Evolutionary conservation across 257 asterid genomes (phyloP).

Genomic region (Ocimum tenuiflorum): DNA sequence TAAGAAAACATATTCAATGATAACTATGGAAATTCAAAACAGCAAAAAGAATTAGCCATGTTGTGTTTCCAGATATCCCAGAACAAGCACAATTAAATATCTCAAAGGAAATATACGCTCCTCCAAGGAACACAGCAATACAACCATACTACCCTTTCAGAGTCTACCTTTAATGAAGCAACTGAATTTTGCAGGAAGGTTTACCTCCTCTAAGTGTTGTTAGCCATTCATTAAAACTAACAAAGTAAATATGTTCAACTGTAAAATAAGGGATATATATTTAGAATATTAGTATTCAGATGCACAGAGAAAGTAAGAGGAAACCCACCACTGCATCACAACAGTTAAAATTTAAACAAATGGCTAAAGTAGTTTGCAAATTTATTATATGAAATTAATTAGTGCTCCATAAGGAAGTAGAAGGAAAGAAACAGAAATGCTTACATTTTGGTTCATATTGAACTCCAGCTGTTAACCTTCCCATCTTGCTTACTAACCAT

Average conservation of each 20-base stretch:
- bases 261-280: background rate
- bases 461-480: constrained; percentile 85
- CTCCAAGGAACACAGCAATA: background rate
- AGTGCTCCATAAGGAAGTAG: background rate
- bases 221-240: background rate
- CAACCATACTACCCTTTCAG: background rate
- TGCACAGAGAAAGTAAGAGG: background rate
- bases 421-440: constrained; percentile 22
- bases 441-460: constrained; percentile 82
- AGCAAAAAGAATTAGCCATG: background rate
- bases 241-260: background rate
- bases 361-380: background rate
- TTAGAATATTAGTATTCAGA: background rate
- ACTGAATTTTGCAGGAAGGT: background rate
- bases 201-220: background rate
- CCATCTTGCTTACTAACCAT: constrained; percentile 89
- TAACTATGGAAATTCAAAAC: background rate
- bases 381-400: background rate
- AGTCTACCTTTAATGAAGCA: background rate
- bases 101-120: background rate
- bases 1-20: background rate
- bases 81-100: background rate
- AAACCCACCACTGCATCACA: background rate
- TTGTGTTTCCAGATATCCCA: background rate
- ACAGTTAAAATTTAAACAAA: background rate